A percentile compares a stretch with the other conserved stretches of the same genome.
These are phyloP conservation scores for Pueraria montana DNA, from an alignment of 306 rosid species.

Conservation along the genomic window DNA sequence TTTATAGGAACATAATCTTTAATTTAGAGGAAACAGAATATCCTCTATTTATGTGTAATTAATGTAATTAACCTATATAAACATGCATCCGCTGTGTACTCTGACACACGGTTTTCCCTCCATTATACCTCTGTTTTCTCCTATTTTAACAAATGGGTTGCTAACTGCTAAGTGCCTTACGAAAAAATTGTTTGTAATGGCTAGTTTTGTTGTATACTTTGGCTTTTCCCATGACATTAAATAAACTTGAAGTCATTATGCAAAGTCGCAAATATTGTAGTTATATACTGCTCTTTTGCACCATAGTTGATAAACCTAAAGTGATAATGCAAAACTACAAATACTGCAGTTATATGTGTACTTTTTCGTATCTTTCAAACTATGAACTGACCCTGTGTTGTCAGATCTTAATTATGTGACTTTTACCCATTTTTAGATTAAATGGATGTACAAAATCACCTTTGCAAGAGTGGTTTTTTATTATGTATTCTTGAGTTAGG, in stretches of 20 bases:
- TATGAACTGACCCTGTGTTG: neutral
- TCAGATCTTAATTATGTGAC: slow-evolving; percentile 2
- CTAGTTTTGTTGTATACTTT: no score
- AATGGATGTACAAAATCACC: slow-evolving; percentile 2
- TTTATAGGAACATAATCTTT: no score
- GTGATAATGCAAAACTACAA: neutral
- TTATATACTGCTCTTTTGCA: neutral
- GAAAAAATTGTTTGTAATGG: no score
- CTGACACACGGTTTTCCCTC: no score
- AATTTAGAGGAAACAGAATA: no score
- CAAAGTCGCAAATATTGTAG: neutral
- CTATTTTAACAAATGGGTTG: no score
- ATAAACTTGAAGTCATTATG: slow-evolving; percentile 13
- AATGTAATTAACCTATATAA: no score
- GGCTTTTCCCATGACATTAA: no score
- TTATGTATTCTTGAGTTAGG: slow-evolving; percentile 23
- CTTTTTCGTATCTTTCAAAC: slow-evolving; percentile 24
- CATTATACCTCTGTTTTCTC: no score
- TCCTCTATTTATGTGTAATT: no score
- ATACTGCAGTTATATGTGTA: neutral
- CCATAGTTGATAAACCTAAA: neutral
- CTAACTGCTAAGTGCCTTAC: no score
- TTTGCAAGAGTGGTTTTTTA: neutral
- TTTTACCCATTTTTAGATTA: slow-evolving; percentile 14
- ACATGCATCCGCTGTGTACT: no score